Evolutionary conservation across 805 yeast species (phyloP).

Genomic region (Yarrowia sp.): DNA sequence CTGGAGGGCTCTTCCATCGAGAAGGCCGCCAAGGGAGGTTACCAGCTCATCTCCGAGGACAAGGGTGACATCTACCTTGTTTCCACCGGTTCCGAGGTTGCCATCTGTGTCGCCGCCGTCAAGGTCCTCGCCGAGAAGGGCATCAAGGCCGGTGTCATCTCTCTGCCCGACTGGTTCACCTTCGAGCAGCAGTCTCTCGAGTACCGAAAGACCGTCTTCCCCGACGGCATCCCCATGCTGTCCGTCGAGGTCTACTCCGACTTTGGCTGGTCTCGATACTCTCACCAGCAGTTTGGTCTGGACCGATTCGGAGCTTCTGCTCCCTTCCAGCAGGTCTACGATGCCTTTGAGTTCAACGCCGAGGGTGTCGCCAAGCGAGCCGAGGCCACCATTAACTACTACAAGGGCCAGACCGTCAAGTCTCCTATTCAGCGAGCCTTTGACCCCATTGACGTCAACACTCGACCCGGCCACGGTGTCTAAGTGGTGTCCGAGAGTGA

Average conservation of each 20-base stretch:
- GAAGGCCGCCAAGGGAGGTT: constrained; percentile 95
- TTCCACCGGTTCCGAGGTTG: constrained; percentile 95
- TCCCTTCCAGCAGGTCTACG: constrained; percentile 81
- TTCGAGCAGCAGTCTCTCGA: constrained; percentile 83
- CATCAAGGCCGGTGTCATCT: constrained; percentile 80
- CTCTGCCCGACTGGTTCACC: constrained; percentile 90
- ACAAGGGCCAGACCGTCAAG: constrained; percentile 72
- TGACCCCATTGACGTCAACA: constrained; percentile 40
- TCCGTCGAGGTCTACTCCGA: constrained; percentile 94
- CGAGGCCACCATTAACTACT: constrained; percentile 76
- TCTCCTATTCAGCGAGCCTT: constrained; percentile 87
- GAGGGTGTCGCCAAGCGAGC: constrained; percentile 93
- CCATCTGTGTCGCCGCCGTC: constrained; percentile 80
- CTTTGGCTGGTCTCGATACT: constrained; percentile 90
- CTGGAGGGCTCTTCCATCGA: constrained; percentile 90
- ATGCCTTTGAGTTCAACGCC: constrained; percentile 86
- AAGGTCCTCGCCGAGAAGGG: constrained; percentile 71
- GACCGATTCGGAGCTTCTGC: constrained; percentile 98
- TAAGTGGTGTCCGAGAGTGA: neutral
- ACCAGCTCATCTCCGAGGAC: constrained; percentile 67
- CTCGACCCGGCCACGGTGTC: constrained; percentile 38
- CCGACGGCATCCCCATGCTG: constrained; percentile 91
- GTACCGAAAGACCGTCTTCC: constrained; percentile 85
- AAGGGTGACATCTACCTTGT: constrained; percentile 76
- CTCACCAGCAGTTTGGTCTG: constrained; percentile 96